Evolutionary conservation across 805 yeast genomes (phyloP), one percentile per base, ranked within the genome.

Genomic region (Metschnikowia arizonensis): DNA sequence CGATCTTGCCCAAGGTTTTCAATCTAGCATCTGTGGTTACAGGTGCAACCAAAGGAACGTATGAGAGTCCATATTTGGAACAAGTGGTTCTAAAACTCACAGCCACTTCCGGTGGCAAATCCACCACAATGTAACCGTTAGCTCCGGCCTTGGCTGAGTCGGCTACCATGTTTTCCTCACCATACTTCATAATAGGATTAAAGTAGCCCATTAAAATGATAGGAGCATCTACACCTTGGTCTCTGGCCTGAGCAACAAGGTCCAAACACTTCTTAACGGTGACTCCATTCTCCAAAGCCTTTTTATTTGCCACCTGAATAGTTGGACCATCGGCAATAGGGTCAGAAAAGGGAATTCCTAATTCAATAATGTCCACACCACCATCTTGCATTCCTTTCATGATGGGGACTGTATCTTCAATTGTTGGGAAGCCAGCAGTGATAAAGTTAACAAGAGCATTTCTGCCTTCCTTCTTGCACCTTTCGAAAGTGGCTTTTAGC

Each of bases 271-370:
- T 73, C 6, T 70, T 62, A 51, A 88, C 81, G 25, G 88, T 83
- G 48, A 89, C 79, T 11, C 95, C 95, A 58, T 93, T 91, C 21
- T 78, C 75, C 52, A 93, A 74, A 15, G 99, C 93, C n/a, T 69
- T 72, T 17, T 78, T 79, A 69, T 90, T 90, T 31, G 98, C 88
- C 28, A 73, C 81, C 70, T 93, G 99, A 59, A 93, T 93, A 14
- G 96, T 88, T 32, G 98, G 96, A 39, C 99, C 99, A 65, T 93
- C 99, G 28, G 98, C 99, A 63, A 93, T 89, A 31, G 99, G 99
- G 64, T 93, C 99, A 18, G 96, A 84, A 65, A 93, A 93, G 39
- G 99, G 99, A 63, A 93, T 70, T 50, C 99, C 99, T 38, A 93
- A 70, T 69, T 93, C 99, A 55, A 93, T 88, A 50, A 93, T 78